These are phyloP conservation scores for Mucor indicus DNA, from an alignment of 371 early-diverging fungal genomes.

Conservation along the genomic window DNA sequence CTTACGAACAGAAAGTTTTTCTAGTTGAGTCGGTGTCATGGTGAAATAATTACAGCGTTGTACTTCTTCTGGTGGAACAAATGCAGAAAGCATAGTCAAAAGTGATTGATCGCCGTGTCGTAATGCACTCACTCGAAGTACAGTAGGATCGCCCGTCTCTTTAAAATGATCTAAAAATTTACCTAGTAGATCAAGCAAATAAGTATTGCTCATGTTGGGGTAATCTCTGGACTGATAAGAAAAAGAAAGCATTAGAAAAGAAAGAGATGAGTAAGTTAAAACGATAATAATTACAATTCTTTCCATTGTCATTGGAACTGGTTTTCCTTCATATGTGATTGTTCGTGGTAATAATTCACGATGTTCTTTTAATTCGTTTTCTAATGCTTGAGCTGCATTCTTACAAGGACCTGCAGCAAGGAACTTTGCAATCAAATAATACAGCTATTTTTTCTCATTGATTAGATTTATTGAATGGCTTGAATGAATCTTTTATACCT, in stretches of 20 bases:
- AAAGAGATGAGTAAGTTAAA: slow-evolving; percentile 7
- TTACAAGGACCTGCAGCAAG: slow-evolving; percentile 57
- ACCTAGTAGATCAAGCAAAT: slow-evolving; percentile 24
- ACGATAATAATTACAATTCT: slow-evolving; percentile 53
- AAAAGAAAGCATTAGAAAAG: slow-evolving; percentile 2
- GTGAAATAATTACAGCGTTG: slow-evolving; percentile 24
- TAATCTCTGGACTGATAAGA: slow-evolving; percentile 25
- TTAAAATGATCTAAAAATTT: slow-evolving; percentile 31
- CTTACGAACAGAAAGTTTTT: slow-evolving; percentile 27
- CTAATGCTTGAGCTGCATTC: slow-evolving; percentile 45
- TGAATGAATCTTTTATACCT: too few species aligned
- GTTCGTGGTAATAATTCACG: slow-evolving; percentile 57
- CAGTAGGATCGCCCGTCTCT: slow-evolving; percentile 31
- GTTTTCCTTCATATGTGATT: slow-evolving; percentile 61
- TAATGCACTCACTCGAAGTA: slow-evolving; percentile 29
- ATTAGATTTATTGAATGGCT: neutral
- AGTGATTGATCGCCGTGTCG: slow-evolving; percentile 42
- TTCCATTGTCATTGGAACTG: slow-evolving; percentile 48
- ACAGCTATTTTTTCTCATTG: too few species aligned
- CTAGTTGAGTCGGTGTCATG: slow-evolving; percentile 18
- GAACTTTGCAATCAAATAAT: slow-evolving; percentile 59
- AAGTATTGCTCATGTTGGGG: slow-evolving; percentile 23
- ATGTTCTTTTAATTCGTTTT: slow-evolving; percentile 47
- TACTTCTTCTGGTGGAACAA: slow-evolving; percentile 19
- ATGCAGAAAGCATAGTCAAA: slow-evolving; percentile 40